Conservation (phyloP, 768 basidiomycete species). For the Trametopsis cervina region DNA sequence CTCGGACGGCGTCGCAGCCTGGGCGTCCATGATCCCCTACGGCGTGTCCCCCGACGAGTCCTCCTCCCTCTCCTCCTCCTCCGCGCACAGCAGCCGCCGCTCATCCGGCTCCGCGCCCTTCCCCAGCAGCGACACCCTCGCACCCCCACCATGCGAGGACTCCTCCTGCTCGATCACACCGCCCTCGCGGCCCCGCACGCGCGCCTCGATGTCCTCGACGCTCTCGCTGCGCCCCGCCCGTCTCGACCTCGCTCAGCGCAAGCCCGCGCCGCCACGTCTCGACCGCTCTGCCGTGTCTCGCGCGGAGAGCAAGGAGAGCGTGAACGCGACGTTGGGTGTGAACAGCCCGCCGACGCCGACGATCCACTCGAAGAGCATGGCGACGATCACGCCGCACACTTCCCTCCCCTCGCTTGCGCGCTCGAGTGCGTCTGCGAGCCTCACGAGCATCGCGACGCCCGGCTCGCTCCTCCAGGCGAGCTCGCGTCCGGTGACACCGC, state of each 20-base stretch:
- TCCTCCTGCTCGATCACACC: background rate
- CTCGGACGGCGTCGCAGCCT: constrained; percentile 1
- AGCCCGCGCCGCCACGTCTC: constrained; percentile 6
- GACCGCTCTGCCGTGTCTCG: background rate
- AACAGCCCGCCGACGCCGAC: background rate
- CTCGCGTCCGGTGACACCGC: constrained; percentile 4
- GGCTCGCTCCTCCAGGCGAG: constrained; percentile 12
- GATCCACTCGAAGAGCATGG: background rate
- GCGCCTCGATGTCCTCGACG: background rate
- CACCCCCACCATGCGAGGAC: too few species aligned
- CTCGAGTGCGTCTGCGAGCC: constrained; percentile 13
- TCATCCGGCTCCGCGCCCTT: background rate
- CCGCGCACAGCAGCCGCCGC: background rate
- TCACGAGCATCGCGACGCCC: constrained; percentile 45
- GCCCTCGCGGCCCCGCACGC: background rate
- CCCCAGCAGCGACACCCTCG: background rate
- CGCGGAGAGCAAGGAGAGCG: background rate
- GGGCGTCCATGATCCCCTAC: constrained; percentile 1
- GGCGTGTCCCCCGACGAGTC: background rate
- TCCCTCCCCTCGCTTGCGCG: constrained; percentile 18
- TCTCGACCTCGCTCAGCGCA: background rate
- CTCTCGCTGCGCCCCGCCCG: constrained; percentile 5
- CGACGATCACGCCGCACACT: background rate
- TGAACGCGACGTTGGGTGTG: background rate
- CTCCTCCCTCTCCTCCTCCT: background rate